Evolutionary conservation across 2,329 filamentous ascomycete genomes (phyloP).

Genomic region (Ophiostoma sp.): DNA sequence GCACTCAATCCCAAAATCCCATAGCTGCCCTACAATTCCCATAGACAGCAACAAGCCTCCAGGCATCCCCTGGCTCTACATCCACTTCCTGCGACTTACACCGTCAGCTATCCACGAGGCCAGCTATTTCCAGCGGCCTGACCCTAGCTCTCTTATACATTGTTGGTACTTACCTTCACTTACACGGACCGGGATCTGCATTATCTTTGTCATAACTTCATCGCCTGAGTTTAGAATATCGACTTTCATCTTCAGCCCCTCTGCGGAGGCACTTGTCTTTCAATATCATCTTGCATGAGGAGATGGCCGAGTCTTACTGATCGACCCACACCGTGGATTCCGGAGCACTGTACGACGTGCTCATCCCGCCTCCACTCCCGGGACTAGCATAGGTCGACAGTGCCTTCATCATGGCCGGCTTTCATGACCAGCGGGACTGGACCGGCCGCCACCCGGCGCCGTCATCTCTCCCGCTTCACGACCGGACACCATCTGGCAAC

Average conservation of each 20-base stretch:
- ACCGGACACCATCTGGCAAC: constrained; percentile 38
- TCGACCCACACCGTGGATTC: constrained; percentile 18
- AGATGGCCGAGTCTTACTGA: constrained; percentile 23
- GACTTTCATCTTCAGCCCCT: neutral
- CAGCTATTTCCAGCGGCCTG: neutral
- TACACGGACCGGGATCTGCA: neutral
- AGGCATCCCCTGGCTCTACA: neutral
- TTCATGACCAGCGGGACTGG: constrained; percentile 14
- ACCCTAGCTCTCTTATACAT: neutral
- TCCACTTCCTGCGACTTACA: neutral
- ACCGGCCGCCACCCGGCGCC: constrained; percentile 29
- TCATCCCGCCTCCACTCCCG: neutral
- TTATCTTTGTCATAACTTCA: neutral
- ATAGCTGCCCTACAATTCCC: neutral
- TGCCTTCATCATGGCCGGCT: constrained; percentile 18
- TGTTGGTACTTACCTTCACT: neutral
- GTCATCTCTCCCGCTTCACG: constrained; percentile 36
- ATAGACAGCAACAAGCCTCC: neutral
- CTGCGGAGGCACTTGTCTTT: neutral
- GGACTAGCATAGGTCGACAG: neutral
- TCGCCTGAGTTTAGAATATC: neutral
- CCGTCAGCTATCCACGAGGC: neutral
- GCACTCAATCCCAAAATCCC: neutral
- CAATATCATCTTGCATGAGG: constrained; percentile 19
- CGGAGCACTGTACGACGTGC: neutral